phyloP scores from a whole-genome alignment of 768 basidiomycete species.

The Hygrocybe punicea region DNA sequence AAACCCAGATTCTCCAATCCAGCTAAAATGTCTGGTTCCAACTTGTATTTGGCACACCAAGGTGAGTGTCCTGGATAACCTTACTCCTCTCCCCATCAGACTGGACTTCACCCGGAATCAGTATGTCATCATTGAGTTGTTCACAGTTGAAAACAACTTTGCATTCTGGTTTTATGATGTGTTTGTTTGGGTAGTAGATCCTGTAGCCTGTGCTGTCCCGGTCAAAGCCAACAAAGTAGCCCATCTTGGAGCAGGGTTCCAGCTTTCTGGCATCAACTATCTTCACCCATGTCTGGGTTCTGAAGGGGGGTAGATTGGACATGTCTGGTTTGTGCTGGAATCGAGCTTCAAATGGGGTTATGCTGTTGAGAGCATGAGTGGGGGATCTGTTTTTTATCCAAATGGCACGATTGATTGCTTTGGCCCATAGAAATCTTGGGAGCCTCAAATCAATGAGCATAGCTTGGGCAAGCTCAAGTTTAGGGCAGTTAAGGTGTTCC shows the following conservation, averaged over 20 bases:
- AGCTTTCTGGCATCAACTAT: conserved; percentile 22
- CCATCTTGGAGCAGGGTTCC: conserved; percentile 21
- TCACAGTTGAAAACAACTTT: conserved; percentile 25
- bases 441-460: conserved; percentile 25
- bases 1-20: not conserved
- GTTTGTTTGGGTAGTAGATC: conserved; percentile 29
- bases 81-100: conserved; percentile 3
- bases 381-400: conserved; percentile 28
- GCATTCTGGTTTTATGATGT: conserved; percentile 27
- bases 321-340: conserved; percentile 23
- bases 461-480: conserved; percentile 30
- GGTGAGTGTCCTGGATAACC: not conserved
- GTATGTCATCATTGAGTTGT: not conserved
- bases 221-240: conserved; percentile 38
- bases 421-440: conserved; percentile 34
- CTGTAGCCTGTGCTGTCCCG: conserved; percentile 29
- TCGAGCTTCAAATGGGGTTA: conserved; percentile 23
- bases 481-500: conserved; percentile 33
- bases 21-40: not conserved
- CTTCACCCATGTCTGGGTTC: conserved; percentile 12
- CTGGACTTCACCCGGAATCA: not conserved
- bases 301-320: conserved; percentile 18
- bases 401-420: conserved; percentile 24
- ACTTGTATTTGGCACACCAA: not conserved
- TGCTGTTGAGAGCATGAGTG: conserved; percentile 18